Conservation (phyloP, 1,284 basidiomycete genomes). For the Cutaneotrichosporon arboriforme region DNA sequence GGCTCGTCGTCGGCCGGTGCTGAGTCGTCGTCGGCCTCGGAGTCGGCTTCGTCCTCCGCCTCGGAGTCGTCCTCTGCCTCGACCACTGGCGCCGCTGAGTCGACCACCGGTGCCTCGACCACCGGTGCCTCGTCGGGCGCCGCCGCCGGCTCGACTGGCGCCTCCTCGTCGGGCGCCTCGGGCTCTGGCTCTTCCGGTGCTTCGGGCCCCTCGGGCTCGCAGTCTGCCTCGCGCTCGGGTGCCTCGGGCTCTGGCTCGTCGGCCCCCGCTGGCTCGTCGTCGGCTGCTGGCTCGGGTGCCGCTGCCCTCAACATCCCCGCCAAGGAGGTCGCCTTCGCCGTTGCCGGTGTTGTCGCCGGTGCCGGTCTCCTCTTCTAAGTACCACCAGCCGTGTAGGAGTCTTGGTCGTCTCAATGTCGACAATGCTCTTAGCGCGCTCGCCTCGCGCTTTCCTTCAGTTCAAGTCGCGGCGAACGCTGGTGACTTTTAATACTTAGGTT, state of each 20-base stretch:
- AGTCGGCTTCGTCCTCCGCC: not conserved
- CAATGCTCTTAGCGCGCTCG: not conserved
- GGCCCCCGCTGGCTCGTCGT: not conserved
- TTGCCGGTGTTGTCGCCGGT: constrained; percentile 5
- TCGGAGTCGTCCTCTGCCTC: not conserved
- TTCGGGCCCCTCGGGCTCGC: not conserved
- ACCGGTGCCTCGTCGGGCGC: not conserved
- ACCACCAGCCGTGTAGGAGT: not conserved
- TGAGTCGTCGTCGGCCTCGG: not conserved
- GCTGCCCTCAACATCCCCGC: not conserved
- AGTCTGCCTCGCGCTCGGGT: not conserved
- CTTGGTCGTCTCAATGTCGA: not conserved
- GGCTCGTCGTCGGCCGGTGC: not conserved
- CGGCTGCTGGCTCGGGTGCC: not conserved
- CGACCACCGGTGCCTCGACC: not conserved
- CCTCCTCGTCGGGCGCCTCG: not conserved
- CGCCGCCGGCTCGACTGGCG: not conserved
- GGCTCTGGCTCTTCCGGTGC: not conserved
- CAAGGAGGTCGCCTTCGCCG: constrained; percentile 4
- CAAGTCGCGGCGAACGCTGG: constrained; percentile 4
- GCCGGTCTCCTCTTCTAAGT: constrained; percentile 6
- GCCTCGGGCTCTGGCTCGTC: not conserved
- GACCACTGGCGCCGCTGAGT: not conserved
- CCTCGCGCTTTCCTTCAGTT: constrained; percentile 6
- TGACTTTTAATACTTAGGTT: constrained; percentile 1